Conservation (phyloP, 2,329 filamentous ascomycete species). For the Myriosclerotinia curreyana region DNA sequence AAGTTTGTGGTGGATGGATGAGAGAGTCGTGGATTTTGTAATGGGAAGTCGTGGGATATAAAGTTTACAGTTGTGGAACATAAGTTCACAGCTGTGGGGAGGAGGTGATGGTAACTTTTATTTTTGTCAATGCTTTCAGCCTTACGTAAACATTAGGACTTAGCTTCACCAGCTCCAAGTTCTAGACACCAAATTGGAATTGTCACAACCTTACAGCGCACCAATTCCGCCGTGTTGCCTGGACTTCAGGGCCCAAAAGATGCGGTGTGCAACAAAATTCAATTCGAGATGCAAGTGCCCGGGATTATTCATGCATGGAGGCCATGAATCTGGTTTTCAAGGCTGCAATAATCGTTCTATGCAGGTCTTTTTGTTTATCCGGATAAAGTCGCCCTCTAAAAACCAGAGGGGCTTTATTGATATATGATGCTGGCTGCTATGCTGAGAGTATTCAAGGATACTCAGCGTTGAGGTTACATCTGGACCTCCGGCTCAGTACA, state of each 20-base stretch:
- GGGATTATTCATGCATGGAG: slow-evolving; percentile 13
- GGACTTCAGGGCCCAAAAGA: slow-evolving; percentile 24
- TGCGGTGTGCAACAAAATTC: slow-evolving; percentile 26
- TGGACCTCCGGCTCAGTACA: too few species aligned
- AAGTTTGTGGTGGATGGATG: neutral
- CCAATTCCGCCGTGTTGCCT: slow-evolving; percentile 22
- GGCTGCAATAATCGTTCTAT: slow-evolving; percentile 8
- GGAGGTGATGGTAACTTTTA: too few species aligned
- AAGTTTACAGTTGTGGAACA: neutral
- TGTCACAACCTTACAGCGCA: neutral
- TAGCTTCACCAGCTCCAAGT: neutral
- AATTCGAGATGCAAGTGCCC: neutral
- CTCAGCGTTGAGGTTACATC: too few species aligned
- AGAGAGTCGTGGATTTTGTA: neutral
- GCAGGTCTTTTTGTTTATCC: neutral
- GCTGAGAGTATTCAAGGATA: too few species aligned
- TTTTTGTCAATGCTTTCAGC: neutral
- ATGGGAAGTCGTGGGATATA: neutral
- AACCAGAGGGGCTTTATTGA: too few species aligned
- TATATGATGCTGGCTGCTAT: too few species aligned
- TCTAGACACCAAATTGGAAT: neutral
- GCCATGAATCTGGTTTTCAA: slow-evolving; percentile 18
- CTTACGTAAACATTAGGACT: slow-evolving; percentile 1
- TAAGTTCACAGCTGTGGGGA: slow-evolving; percentile 3
- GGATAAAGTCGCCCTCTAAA: too few species aligned